Conservation (phyloP, 139 green algal species). For the Ettlia oleoabundans region DNA sequence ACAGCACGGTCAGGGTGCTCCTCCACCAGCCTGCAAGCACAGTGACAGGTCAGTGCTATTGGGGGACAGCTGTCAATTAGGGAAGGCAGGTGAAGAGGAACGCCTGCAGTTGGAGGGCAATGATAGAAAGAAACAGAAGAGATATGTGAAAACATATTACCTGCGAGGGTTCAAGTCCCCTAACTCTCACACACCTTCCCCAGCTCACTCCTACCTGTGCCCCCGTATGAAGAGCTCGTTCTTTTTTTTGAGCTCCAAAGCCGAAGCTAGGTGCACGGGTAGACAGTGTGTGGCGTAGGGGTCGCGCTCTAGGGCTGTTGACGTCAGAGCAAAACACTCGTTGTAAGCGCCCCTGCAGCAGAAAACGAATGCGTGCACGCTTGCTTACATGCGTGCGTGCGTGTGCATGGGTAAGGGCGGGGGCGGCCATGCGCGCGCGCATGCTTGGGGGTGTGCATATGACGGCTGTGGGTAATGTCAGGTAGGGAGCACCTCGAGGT, state of each 20-base stretch:
- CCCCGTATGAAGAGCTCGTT: conserved; percentile 88
- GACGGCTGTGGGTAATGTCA: too few species aligned
- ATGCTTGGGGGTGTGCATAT: too few species aligned
- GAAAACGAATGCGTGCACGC: too few species aligned
- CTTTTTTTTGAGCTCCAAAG: conserved; percentile 84
- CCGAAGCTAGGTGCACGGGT: conserved; percentile 76
- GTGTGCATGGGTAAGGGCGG: background rate
- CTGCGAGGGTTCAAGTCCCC: too few species aligned
- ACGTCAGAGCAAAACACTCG: conserved; percentile 68
- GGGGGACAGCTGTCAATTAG: too few species aligned
- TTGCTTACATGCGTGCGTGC: background rate
- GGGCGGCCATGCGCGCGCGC: background rate
- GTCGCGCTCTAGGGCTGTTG: conserved; percentile 73
- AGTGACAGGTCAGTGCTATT: background rate
- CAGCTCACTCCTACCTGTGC: conserved; percentile 59
- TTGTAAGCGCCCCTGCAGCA: conserved; percentile 47
- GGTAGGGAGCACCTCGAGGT: too few species aligned
- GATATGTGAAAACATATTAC: too few species aligned
- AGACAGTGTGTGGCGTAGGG: conserved; percentile 70
- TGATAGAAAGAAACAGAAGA: too few species aligned
- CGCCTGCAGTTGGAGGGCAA: too few species aligned
- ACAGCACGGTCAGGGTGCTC: conserved; percentile 83
- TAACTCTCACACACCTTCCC: too few species aligned
- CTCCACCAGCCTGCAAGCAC: conserved; percentile 75
- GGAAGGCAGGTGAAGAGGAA: too few species aligned